A percentile compares a stretch with the other conserved stretches of the same genome.
Evolutionary conservation across 2,329 filamentous ascomycete genomes (phyloP).

Genomic region (Simplicillium sp.): DNA sequence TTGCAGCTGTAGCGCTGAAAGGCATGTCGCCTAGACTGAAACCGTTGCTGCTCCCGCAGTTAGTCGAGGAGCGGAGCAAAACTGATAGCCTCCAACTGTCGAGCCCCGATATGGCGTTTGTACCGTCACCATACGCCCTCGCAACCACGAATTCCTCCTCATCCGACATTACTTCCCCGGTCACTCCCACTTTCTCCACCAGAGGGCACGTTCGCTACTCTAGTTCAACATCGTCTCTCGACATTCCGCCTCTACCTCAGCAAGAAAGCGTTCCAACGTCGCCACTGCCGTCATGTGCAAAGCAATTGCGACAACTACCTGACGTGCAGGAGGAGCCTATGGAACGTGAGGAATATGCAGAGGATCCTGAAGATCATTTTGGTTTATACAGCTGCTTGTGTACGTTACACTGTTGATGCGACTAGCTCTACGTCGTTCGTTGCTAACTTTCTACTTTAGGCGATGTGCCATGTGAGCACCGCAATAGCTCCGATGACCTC

Average conservation of each 20-base stretch:
- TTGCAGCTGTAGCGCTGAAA: too few relatives aligned
- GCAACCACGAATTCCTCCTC: conserved; percentile 44
- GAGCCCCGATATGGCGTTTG: conserved; percentile 12
- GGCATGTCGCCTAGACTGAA: conserved; percentile 33
- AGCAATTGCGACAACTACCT: conserved; percentile 57
- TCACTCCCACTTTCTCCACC: conserved; percentile 61
- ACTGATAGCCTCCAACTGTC: conserved; percentile 20
- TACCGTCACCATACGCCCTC: conserved; percentile 24
- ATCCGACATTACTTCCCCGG: conserved; percentile 60
- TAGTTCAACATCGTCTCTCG: conserved; percentile 72
- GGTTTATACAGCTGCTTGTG: conserved; percentile 62
- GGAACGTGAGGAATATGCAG: conserved; percentile 51
- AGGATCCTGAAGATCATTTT: conserved; percentile 21
- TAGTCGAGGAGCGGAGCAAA: conserved; percentile 40
- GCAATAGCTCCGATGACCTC: conserved; percentile 31
- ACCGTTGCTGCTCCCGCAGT: conserved; percentile 42
- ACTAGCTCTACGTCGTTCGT: conserved; percentile 8
- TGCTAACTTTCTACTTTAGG: conserved; percentile 30
- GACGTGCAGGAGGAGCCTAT: conserved; percentile 78
- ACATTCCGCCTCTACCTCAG: conserved; percentile 37
- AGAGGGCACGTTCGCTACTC: conserved; percentile 55
- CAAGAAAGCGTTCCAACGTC: conserved; percentile 47
- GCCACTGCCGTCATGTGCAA: conserved; percentile 21
- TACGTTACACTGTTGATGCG: conserved; percentile 36
- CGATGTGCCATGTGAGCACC: conserved; percentile 52